These are phyloP conservation scores for Myriosclerotinia scirpicola DNA, from an alignment of 2,329 filamentous ascomycete species.

Conservation along the genomic window DNA sequence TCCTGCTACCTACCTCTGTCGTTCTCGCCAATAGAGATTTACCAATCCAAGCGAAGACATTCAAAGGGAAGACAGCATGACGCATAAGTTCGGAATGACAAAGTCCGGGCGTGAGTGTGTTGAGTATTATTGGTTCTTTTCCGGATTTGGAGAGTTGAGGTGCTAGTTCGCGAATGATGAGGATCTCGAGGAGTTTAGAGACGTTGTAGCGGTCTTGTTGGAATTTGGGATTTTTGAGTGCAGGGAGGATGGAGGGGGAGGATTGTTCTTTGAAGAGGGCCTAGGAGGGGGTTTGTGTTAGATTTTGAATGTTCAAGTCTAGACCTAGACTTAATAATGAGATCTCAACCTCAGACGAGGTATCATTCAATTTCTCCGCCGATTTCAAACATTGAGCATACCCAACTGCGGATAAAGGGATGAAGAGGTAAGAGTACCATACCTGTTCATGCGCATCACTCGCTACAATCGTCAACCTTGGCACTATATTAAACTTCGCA, in stretches of 20 bases:
- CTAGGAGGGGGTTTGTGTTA: conserved; percentile 23
- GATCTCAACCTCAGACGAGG: background rate
- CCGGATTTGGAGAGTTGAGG: conserved; percentile 32
- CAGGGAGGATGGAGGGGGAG: conserved; percentile 29
- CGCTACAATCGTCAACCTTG: conserved; percentile 34
- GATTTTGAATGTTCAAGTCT: no score
- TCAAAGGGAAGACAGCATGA: conserved; percentile 35
- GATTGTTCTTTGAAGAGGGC: conserved; percentile 36
- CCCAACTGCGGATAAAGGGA: background rate
- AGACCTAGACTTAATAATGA: background rate
- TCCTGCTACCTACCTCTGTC: conserved; percentile 42
- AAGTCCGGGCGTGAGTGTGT: conserved; percentile 41
- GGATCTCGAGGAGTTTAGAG: conserved; percentile 42
- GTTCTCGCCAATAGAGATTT: conserved; percentile 37
- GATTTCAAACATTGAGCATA: background rate
- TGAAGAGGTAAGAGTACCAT: background rate
- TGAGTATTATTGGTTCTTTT: conserved; percentile 40
- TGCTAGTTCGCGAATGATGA: conserved; percentile 39
- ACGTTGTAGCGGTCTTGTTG: conserved; percentile 41
- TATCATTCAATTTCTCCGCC: background rate
- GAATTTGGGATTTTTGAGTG: conserved; percentile 30
- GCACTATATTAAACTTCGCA: conserved; percentile 28
- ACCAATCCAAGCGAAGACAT: conserved; percentile 31
- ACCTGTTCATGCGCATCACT: conserved; percentile 38
- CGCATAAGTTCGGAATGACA: conserved; percentile 41